Base-by-base conservation (phyloP, 192 early-diverging fungal species). In the Neocallimastix lanati region DNA sequence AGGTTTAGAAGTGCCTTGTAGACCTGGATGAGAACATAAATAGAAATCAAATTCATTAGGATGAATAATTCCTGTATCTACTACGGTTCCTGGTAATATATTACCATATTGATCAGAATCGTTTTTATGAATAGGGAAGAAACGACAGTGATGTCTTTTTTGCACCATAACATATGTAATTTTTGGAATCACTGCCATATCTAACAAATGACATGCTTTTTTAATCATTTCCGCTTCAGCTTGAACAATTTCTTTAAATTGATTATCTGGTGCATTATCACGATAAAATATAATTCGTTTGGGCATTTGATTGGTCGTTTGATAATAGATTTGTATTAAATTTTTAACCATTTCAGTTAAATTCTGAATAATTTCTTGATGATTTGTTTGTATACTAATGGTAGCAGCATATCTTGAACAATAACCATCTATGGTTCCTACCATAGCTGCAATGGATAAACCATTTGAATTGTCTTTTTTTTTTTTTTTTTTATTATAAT, bases 1-100 rank as follows among this genome's bases (percentile, higher is more conserved):
- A 3, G 96, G 95, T 30, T 94, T 93, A 18, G 94, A 95, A 1
- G 96, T 96, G 35, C 97, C 96, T 83, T 96, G 94, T 28, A 96
- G 88, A 77, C 96, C 94, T 0, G 92, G 91, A 79, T 99, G 97
- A 21, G 95, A 92, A 80, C 92, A 83, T 83, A 91, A 83, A 79
- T 91, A 94, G 81, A 98, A 98, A 79, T 98, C 94, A 80, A 92
- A 93, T 58, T 94, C 90, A 29, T 85, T 86, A 0, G 95, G 95
- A 84, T 96, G 93, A 2, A 88, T 89, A 78, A 96, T 85, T 16
- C 40, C 40, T 2, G 40, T 50, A 21, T 50, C 40, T 4, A 50
- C 40, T 21, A 96, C 90, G 9, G 94, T 96, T 16, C 95, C 95
- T 5, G 95, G 90, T 14, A 87, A 80, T 76, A 92, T 92, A 87